Evolutionary conservation across 805 yeast genomes (phyloP).

Genomic region (Cyberlindnera petersonii): DNA sequence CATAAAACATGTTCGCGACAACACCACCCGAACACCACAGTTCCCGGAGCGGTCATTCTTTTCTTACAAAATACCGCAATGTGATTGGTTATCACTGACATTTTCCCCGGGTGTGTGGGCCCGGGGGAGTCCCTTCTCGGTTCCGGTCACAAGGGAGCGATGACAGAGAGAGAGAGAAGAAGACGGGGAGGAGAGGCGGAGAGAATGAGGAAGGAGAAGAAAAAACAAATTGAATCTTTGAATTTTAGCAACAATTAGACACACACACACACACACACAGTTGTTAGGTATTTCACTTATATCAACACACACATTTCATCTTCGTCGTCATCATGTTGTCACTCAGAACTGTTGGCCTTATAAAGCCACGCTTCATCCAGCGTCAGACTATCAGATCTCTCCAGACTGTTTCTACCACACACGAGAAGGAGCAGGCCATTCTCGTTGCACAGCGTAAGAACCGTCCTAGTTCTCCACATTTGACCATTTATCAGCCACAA

Average conservation of each 20-base stretch:
- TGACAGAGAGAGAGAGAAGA: not conserved
- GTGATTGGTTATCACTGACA: slow-evolving; percentile 4
- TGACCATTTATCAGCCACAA: slow-evolving; percentile 88
- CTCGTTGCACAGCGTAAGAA: slow-evolving; percentile 76
- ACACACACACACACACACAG: not conserved
- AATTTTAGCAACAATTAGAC: not conserved
- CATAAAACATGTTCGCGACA: not conserved
- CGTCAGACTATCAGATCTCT: slow-evolving; percentile 19
- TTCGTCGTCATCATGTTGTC: slow-evolving; percentile 10
- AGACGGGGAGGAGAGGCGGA: not conserved
- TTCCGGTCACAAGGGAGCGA: slow-evolving; percentile 5
- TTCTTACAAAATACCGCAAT: slow-evolving; percentile 9
- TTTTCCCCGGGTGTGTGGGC: not conserved
- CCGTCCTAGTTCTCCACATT: slow-evolving; percentile 90
- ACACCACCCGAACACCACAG: not conserved
- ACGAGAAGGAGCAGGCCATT: slow-evolving; percentile 61
- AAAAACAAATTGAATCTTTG: not conserved
- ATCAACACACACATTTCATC: too few species aligned
- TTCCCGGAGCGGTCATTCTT: not conserved
- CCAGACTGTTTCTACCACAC: slow-evolving; percentile 48
- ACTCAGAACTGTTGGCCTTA: slow-evolving; percentile 7
- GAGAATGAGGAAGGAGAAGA: too few species aligned
- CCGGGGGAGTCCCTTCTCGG: slow-evolving; percentile 3
- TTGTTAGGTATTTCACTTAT: too few species aligned
- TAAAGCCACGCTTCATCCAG: slow-evolving; percentile 13